Evolutionary conservation across 768 basidiomycete genomes (phyloP).

Genomic region (Boletus subcaerulescens): DNA sequence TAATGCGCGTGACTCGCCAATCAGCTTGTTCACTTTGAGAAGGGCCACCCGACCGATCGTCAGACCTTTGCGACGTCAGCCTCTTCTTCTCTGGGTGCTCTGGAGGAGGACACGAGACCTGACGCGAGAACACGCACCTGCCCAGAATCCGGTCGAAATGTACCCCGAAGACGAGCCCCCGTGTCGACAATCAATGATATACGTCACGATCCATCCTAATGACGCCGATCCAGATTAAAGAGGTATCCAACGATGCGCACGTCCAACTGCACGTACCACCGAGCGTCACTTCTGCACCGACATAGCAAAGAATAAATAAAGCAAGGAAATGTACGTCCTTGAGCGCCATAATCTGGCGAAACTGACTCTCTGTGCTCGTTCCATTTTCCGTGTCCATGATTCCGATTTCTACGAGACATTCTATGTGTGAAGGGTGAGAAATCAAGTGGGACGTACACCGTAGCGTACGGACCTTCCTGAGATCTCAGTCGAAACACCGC

Average conservation of each 20-base stretch:
- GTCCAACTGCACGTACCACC: background rate
- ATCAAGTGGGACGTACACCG: too few species aligned
- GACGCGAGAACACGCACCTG: constrained; percentile 33
- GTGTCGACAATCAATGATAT: background rate
- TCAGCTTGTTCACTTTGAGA: constrained; percentile 48
- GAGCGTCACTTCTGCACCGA: constrained; percentile 1
- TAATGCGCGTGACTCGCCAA: constrained; percentile 51
- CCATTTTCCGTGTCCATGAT: background rate
- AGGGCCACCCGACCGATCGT: constrained; percentile 50
- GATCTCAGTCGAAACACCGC: constrained; percentile 1
- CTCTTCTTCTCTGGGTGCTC: background rate
- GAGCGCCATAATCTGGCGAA: background rate
- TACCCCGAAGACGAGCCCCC: constrained; percentile 31
- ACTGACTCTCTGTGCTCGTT: background rate
- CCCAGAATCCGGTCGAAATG: constrained; percentile 51
- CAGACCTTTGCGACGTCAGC: constrained; percentile 39
- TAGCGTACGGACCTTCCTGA: background rate
- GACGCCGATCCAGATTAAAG: background rate
- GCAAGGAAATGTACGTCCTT: constrained; percentile 2
- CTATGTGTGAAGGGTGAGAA: background rate
- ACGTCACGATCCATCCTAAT: constrained; percentile 5
- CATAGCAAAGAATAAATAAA: background rate
- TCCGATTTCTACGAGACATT: constrained; percentile 3
- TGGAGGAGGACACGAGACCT: background rate
- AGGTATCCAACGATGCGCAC: background rate